Percentiles rank a stretch among this genome's conserved stretches.
Evolutionary conservation across 2,329 filamentous ascomycete species (phyloP).

Genomic region (Aspergillus versicolor): DNA sequence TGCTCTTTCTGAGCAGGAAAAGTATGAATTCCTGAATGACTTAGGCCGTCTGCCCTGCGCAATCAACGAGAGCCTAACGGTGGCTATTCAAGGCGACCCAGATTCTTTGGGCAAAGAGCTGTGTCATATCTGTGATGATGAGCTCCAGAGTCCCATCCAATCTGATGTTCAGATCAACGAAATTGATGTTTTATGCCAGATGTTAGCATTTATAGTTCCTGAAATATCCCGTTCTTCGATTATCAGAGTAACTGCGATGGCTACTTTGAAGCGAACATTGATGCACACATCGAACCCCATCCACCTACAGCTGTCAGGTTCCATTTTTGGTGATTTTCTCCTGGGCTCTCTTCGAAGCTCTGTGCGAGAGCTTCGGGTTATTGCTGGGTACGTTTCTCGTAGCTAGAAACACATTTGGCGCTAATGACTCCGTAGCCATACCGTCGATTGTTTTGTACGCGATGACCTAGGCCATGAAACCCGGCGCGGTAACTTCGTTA

Average conservation of each 20-base stretch:
- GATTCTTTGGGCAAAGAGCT: constrained; percentile 25
- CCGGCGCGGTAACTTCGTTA: constrained; percentile 64
- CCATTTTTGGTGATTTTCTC: constrained; percentile 74
- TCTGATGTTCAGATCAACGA: constrained; percentile 18
- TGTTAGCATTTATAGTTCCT: constrained; percentile 44
- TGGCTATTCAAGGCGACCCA: constrained; percentile 24
- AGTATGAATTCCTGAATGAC: constrained; percentile 54
- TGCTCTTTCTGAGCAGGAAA: constrained; percentile 48
- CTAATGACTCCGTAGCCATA: constrained; percentile 48
- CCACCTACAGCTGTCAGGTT: constrained; percentile 66
- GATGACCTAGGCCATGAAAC: constrained; percentile 48
- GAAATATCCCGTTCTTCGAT: constrained; percentile 52
- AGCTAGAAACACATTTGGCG: not conserved
- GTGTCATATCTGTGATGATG: constrained; percentile 40
- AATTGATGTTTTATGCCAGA: constrained; percentile 40
- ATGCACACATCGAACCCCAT: constrained; percentile 62
- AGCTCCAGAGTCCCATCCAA: constrained; percentile 16
- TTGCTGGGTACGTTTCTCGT: constrained; percentile 58
- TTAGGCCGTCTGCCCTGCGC: constrained; percentile 61
- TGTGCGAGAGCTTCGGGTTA: constrained; percentile 77
- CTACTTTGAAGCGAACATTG: constrained; percentile 67
- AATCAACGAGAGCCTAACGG: constrained; percentile 47
- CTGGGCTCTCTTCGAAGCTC: constrained; percentile 80
- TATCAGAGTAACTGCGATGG: constrained; percentile 68
- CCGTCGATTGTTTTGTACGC: constrained; percentile 65